These are phyloP conservation scores for Suillus decipiens DNA, from an alignment of 768 basidiomycete genomes.

Conservation along the genomic window DNA sequence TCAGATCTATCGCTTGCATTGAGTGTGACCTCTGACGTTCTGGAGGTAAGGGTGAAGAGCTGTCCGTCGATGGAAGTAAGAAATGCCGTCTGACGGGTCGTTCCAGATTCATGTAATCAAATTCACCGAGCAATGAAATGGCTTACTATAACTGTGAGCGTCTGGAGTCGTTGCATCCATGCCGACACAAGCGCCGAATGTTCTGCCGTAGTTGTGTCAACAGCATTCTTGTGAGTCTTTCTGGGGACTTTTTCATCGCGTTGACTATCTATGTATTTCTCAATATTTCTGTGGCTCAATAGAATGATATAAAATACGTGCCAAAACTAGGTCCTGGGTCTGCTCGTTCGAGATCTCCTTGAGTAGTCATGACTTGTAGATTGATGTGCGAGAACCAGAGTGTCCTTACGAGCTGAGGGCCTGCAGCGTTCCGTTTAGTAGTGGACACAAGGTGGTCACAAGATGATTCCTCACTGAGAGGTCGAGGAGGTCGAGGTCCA, in stretches of 20 bases:
- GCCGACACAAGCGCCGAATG: slow-evolving; percentile 22
- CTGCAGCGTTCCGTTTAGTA: not conserved
- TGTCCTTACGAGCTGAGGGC: not conserved
- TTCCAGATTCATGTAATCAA: not conserved
- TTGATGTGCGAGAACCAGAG: too few relatives aligned
- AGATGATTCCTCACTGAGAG: not conserved
- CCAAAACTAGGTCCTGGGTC: not conserved
- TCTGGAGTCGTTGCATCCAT: slow-evolving; percentile 31
- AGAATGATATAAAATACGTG: not conserved
- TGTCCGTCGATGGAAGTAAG: slow-evolving; percentile 27
- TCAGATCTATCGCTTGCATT: slow-evolving; percentile 10
- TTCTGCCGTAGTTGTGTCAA: not conserved
- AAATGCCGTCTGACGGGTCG: slow-evolving; percentile 26
- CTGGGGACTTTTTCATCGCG: not conserved
- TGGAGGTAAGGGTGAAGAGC: too few relatives aligned
- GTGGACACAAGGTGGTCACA: not conserved
- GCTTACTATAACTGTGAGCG: slow-evolving; percentile 29
- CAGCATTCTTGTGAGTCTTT: not conserved
- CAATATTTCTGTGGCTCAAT: not conserved
- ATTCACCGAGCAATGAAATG: not conserved
- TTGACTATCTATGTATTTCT: not conserved
- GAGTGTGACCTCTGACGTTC: too few relatives aligned
- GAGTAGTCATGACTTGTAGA: slow-evolving; percentile 22
- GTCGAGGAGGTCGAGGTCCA: too few relatives aligned
- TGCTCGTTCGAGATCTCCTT: not conserved